phyloP scores from a whole-genome alignment of 2,329 filamentous ascomycete genomes.

The Xylaria multiplex region DNA sequence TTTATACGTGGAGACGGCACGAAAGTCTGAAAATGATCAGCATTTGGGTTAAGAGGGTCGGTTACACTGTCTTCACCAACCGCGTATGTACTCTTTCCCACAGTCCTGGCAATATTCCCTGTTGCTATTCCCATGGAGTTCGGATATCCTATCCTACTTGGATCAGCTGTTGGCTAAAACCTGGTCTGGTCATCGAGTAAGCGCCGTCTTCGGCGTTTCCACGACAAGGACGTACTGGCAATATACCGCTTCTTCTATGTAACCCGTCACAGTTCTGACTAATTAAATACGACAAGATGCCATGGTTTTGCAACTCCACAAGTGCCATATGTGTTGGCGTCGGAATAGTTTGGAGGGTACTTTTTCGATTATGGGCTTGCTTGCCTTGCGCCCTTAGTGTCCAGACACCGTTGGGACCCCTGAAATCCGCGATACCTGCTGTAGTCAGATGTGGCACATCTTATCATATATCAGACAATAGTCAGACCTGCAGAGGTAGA shows the following conservation, averaged over 20 bases:
- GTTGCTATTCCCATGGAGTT: constrained; percentile 61
- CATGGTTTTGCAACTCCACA: constrained; percentile 55
- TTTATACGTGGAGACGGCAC: constrained; percentile 56
- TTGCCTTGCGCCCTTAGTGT: constrained; percentile 56
- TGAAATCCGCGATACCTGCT: constrained; percentile 59
- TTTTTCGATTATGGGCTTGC: constrained; percentile 47
- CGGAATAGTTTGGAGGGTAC: constrained; percentile 56
- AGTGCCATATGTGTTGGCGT: constrained; percentile 60
- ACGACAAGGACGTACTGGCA: constrained; percentile 49
- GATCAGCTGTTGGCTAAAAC: neutral
- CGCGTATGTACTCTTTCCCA: constrained; percentile 58
- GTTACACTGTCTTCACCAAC: constrained; percentile 39
- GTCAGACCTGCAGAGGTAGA: constrained; percentile 57
- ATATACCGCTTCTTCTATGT: constrained; percentile 58
- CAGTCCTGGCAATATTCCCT: constrained; percentile 56
- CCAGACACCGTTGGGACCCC: constrained; percentile 59
- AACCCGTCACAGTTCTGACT: constrained; percentile 60
- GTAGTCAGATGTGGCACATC: neutral
- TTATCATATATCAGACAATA: neutral
- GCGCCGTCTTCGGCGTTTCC: neutral
- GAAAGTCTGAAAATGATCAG: constrained; percentile 52
- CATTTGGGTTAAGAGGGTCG: neutral
- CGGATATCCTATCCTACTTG: constrained; percentile 54
- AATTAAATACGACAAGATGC: constrained; percentile 55
- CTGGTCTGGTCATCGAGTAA: neutral